phyloP scores from a whole-genome alignment of 345 rosid species.

The Hibiscus mutabilis region DNA sequence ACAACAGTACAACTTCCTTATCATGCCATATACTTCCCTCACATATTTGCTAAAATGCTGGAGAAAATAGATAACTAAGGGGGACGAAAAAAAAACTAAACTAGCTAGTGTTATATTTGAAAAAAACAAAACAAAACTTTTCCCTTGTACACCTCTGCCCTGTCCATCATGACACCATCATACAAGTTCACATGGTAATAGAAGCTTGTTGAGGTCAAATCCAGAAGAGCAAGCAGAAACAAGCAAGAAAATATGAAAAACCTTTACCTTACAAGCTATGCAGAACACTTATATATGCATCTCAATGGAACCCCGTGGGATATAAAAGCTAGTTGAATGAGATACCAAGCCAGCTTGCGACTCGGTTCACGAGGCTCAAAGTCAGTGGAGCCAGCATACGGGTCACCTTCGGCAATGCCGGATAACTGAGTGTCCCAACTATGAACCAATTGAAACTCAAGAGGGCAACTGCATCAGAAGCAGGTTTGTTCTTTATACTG shows the following conservation, averaged over 20 bases:
- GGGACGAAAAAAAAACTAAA: neutral
- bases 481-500: conserved; percentile 52
- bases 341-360: conserved; percentile 24
- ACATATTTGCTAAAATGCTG: neutral
- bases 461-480: conserved; percentile 71
- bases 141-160: neutral
- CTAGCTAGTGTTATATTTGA: neutral
- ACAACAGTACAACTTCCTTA: no score
- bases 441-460: conserved; percentile 82
- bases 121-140: neutral
- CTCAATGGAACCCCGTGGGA: neutral
- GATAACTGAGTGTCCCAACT: conserved; percentile 68
- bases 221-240: neutral
- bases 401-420: conserved; percentile 49
- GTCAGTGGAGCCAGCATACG: conserved; percentile 29
- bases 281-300: neutral
- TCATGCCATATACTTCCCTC: neutral
- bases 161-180: neutral
- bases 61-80: neutral
- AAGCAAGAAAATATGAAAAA: neutral
- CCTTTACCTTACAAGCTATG: neutral
- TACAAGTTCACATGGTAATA: neutral
- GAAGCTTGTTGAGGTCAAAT: neutral
- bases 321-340: conserved; percentile 17
- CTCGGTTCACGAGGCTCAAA: conserved; percentile 4